Evolutionary conservation across 2,329 filamentous ascomycete genomes (phyloP).

Genomic region (Boeremia exigua): DNA sequence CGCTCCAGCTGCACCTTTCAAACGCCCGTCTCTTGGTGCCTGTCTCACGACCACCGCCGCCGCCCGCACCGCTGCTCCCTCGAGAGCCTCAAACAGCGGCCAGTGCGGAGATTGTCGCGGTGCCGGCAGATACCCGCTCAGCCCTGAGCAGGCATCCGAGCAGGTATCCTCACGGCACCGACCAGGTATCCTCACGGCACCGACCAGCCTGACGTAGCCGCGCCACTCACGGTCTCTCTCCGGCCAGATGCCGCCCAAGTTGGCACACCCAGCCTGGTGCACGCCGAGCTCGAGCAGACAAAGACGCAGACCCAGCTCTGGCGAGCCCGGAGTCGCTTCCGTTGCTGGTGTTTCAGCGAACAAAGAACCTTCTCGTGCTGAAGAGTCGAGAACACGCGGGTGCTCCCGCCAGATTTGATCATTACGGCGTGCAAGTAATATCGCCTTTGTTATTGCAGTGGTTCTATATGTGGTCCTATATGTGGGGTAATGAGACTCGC

Average conservation of each 20-base stretch:
- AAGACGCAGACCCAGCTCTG: not conserved
- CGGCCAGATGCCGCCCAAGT: constrained; percentile 1
- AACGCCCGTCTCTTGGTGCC: constrained; percentile 7
- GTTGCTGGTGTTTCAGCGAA: constrained; percentile 4
- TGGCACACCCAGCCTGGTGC: not conserved
- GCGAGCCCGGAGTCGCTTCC: not conserved
- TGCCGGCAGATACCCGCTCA: not conserved
- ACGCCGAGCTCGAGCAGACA: not conserved
- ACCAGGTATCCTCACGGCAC: too few relatives aligned
- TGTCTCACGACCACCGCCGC: constrained; percentile 15
- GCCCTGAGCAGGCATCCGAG: not conserved
- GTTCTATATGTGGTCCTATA: too few relatives aligned
- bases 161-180: constrained; percentile 6
- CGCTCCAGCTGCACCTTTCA: constrained; percentile 6
- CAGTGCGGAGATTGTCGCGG: constrained; percentile 9
- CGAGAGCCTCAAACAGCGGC: constrained; percentile 9
- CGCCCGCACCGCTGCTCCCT: constrained; percentile 2
- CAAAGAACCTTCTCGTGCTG: constrained; percentile 9
- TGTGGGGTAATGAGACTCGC: too few relatives aligned
- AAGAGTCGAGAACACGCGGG: constrained; percentile 10
- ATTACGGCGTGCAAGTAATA: not conserved
- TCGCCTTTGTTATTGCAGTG: too few relatives aligned
- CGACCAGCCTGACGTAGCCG: not conserved
- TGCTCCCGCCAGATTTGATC: constrained; percentile 1
- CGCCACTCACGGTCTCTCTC: not conserved